Percentiles rank a stretch among this genome's conserved stretches.
Evolutionary conservation across 164 flowering plant genomes (phyloP).

Genomic region (Kalanchoe fedtschenkoi): DNA sequence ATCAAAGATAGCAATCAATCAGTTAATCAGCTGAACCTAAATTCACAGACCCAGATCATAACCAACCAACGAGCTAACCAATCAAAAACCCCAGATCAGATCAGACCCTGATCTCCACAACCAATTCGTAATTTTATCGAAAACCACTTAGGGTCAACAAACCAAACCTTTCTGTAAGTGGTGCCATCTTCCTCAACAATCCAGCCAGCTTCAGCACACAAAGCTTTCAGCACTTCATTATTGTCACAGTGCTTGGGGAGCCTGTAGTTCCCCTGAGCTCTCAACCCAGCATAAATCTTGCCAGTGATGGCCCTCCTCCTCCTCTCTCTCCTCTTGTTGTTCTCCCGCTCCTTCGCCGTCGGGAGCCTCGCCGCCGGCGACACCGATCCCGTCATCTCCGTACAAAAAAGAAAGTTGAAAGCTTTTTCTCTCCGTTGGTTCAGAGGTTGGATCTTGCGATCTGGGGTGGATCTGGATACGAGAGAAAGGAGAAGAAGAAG

Average conservation of each 20-base stretch:
- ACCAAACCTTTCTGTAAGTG: constrained; percentile 44
- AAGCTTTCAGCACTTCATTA: constrained; percentile 56
- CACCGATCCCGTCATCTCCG: constrained; percentile 15
- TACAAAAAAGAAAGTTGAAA: neutral
- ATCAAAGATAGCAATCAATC: neutral
- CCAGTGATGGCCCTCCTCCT: constrained; percentile 56
- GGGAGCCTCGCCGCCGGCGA: constrained; percentile 35
- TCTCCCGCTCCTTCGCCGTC: constrained; percentile 60
- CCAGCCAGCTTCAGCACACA: constrained; percentile 55
- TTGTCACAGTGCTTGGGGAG: constrained; percentile 44
- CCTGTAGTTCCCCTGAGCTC: constrained; percentile 39
- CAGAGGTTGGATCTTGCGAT: neutral
- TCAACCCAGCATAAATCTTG: constrained; percentile 43
- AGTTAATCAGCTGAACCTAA: neutral
- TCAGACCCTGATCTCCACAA: too few species aligned
- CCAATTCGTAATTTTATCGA: too few species aligned
- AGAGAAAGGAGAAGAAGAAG: neutral
- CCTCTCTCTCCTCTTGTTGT: constrained; percentile 53
- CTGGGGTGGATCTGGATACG: neutral
- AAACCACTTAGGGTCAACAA: neutral
- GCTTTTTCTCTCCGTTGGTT: neutral
- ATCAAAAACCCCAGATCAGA: neutral
- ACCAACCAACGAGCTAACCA: neutral
- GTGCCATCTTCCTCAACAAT: constrained; percentile 53
- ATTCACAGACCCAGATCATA: neutral